Conservation (phyloP, 306 rosid genomes). For the Cucumis cinereus region DNA sequence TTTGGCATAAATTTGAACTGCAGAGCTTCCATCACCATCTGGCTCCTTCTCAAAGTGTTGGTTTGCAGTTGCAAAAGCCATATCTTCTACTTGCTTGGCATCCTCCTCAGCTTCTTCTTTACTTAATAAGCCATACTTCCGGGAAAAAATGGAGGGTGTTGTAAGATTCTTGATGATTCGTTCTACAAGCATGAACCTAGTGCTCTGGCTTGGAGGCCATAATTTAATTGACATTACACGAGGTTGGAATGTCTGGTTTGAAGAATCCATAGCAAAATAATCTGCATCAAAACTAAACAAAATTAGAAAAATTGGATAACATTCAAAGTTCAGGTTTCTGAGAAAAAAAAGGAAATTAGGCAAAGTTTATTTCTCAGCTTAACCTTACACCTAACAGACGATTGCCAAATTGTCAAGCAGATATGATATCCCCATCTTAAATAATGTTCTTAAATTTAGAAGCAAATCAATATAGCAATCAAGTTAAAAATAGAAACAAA, state of each 20-base stretch:
- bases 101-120: conserved; percentile 50
- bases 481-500: neutral
- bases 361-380: neutral
- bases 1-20: conserved; percentile 62
- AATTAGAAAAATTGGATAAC: neutral
- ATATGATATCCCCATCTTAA: neutral
- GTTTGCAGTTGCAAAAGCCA: conserved; percentile 37
- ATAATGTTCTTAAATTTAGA: neutral
- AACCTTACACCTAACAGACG: neutral
- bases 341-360: neutral
- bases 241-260: conserved; percentile 1
- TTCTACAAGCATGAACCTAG: conserved; percentile 47
- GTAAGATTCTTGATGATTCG: conserved; percentile 50
- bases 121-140: conserved; percentile 54
- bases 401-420: neutral
- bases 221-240: conserved; percentile 30
- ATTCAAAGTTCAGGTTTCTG: neutral
- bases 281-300: neutral
- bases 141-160: conserved; percentile 57
- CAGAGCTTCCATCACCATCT: conserved; percentile 56
- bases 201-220: conserved; percentile 72
- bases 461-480: neutral
- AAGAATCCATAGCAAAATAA: neutral
- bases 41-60: conserved; percentile 60
- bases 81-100: conserved; percentile 41